Conservation (phyloP, 1,139 yeast genomes). For the Suhomyces atakaporum region DNA sequence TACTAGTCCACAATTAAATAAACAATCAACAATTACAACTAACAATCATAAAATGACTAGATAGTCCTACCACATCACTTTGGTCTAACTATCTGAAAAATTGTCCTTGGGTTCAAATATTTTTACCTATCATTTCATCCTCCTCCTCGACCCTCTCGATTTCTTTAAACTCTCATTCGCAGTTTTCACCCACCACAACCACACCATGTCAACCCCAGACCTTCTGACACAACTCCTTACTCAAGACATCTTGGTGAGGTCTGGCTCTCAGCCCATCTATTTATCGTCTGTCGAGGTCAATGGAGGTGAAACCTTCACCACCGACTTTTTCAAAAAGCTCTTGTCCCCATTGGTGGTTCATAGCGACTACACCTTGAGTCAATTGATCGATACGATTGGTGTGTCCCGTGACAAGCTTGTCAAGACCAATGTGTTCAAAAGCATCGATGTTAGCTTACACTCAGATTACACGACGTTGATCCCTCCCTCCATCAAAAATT, state of each 20-base stretch:
- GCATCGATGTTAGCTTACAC: slow-evolving; percentile 34
- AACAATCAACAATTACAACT: no score
- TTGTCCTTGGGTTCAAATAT: no score
- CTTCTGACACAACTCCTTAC: slow-evolving; percentile 33
- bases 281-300: slow-evolving; percentile 47
- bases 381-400: slow-evolving; percentile 35
- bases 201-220: slow-evolving; percentile 10
- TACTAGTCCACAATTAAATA: no score
- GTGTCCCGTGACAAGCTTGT: slow-evolving; percentile 30
- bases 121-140: no score
- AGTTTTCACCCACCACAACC: background rate
- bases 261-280: slow-evolving; percentile 45
- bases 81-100: no score
- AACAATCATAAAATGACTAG: no score
- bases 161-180: no score
- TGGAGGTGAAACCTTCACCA: slow-evolving; percentile 53
- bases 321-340: slow-evolving; percentile 47
- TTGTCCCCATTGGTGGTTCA: slow-evolving; percentile 45
- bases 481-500: slow-evolving; percentile 28
- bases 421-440: slow-evolving; percentile 48
- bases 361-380: slow-evolving; percentile 49
- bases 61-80: no score
- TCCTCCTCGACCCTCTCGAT: no score
- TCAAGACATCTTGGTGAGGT: slow-evolving; percentile 34
- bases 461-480: slow-evolving; percentile 33